Conservation (phyloP, 371 early-diverging fungal genomes). For the Circinella minor region DNA sequence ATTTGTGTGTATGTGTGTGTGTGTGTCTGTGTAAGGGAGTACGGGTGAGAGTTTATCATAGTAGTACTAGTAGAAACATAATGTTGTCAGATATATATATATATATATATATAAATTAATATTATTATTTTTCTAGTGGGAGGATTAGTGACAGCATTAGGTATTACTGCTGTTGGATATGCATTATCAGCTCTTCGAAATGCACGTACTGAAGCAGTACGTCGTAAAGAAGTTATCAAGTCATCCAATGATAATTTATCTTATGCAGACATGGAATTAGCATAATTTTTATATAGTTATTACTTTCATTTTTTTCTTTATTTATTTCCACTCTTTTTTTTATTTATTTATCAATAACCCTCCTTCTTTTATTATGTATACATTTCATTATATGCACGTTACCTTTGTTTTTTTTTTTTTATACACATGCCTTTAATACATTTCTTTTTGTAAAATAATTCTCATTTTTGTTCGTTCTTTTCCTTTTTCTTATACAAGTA, state of each 20-base stretch:
- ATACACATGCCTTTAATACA: background rate
- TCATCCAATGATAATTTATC: conserved; percentile 10
- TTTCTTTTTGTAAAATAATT: background rate
- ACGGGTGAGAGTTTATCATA: too few species aligned
- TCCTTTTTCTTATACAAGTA: background rate
- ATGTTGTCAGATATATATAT: too few species aligned
- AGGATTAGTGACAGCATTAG: conserved; percentile 18
- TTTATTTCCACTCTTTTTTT: background rate
- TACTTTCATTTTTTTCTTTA: background rate
- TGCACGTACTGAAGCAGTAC: background rate
- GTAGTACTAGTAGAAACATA: too few species aligned
- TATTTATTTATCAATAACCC: background rate
- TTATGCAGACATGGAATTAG: conserved; percentile 24
- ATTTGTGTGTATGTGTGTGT: too few species aligned
- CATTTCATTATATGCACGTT: background rate
- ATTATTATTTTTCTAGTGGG: conserved; percentile 16
- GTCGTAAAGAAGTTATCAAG: conserved; percentile 6
- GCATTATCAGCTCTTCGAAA: conserved; percentile 13
- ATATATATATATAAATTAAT: background rate
- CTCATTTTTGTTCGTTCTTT: background rate
- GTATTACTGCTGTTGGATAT: conserved; percentile 23
- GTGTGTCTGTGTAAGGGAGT: too few species aligned
- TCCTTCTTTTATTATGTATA: background rate
- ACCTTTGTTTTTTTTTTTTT: background rate
- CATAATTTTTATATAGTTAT: background rate